Base-by-base conservation (phyloP, 352 stramenopile species). In the Halophytophthora polymorphica region DNA sequence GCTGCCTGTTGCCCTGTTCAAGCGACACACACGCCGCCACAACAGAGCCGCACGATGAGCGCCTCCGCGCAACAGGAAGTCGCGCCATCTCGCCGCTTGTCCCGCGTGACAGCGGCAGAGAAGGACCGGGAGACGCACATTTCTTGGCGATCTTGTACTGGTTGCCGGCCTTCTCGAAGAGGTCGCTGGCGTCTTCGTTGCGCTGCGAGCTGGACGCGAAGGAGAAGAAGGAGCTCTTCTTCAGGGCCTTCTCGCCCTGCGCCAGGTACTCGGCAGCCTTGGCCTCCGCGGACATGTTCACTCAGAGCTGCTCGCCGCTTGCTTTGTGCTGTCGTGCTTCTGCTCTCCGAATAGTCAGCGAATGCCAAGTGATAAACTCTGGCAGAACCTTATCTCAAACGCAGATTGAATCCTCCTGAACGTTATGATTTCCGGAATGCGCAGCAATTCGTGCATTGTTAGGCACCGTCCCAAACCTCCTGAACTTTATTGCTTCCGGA, bases 61-160 rank as follows among this genome's bases (percentile, higher is more conserved):
- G n/a, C n/a, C n/a, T n/a, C n/a, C n/a, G n/a, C n/a, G n/a, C n/a
- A n/a, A n/a, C n/a, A n/a, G n/a, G n/a, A n/a, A n/a, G n/a, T n/a
- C n/a, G n/a, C n/a, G n/a, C n/a, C n/a, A n/a, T n/a, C n/a, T n/a
- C n/a, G n/a, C n/a, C n/a, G n/a, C n/a, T n/a, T n/a, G n/a, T n/a
- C n/a, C n/a, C n/a, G n/a, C n/a, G n/a, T 37, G 40, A 43, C n/a
- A 23, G 13, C 14, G 37, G 12, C 6, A 7, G 6, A 43, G 21
- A 2, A 42, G 6, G 17, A 4, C 18, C 79, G 64, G 0, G 66
- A 69, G 5, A 76, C 77, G 58, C 83, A 97, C 62, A 92, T 61
- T 95, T 90, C 51, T 96, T 94, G 53, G 90, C 91, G 47, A 99
- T 96, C 69, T 99, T 99, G 83, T 86, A 99, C 66, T 98, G 83